Conservation (phyloP, 2,329 filamentous ascomycete genomes). For the Aspergillus amoenus region DNA sequence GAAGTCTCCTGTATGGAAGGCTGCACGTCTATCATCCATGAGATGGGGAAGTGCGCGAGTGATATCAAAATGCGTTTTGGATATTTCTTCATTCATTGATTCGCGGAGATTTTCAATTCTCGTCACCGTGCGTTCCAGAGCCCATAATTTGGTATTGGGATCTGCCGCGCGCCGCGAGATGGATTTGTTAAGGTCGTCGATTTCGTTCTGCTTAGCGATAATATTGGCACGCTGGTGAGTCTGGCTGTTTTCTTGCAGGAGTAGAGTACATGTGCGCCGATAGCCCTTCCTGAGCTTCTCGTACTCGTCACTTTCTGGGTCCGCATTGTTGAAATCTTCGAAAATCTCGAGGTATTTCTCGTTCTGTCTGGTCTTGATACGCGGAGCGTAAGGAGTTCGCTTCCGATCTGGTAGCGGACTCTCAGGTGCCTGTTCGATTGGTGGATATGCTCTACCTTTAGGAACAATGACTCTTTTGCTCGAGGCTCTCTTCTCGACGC, state of each 20-base stretch:
- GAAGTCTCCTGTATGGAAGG: constrained; percentile 31
- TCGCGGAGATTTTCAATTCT: constrained; percentile 16
- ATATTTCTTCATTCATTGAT: constrained; percentile 8
- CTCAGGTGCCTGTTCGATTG: constrained; percentile 26
- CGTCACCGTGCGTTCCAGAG: constrained; percentile 24
- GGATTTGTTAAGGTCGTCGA: constrained; percentile 28
- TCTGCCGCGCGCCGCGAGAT: constrained; percentile 29
- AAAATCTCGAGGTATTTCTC: constrained; percentile 22
- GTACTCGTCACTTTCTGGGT: background rate
- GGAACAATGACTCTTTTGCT: constrained; percentile 32
- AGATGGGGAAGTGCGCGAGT: constrained; percentile 38
- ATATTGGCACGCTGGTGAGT: constrained; percentile 16
- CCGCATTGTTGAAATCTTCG: constrained; percentile 2
- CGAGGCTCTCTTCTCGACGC: constrained; percentile 30
- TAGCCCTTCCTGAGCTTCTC: constrained; percentile 24
- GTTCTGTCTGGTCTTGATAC: constrained; percentile 39
- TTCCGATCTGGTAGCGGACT: constrained; percentile 15
- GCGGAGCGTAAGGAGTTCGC: constrained; percentile 30
- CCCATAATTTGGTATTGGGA: constrained; percentile 16
- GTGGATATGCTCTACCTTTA: constrained; percentile 24
- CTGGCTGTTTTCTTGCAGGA: constrained; percentile 29
- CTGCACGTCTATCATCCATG: constrained; percentile 56
- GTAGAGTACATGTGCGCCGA: constrained; percentile 11
- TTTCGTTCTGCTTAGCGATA: constrained; percentile 18
- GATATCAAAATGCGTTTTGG: constrained; percentile 26